phyloP scores from a whole-genome alignment of 2,329 filamentous ascomycete genomes.

The Aureobasidium namibiae region DNA sequence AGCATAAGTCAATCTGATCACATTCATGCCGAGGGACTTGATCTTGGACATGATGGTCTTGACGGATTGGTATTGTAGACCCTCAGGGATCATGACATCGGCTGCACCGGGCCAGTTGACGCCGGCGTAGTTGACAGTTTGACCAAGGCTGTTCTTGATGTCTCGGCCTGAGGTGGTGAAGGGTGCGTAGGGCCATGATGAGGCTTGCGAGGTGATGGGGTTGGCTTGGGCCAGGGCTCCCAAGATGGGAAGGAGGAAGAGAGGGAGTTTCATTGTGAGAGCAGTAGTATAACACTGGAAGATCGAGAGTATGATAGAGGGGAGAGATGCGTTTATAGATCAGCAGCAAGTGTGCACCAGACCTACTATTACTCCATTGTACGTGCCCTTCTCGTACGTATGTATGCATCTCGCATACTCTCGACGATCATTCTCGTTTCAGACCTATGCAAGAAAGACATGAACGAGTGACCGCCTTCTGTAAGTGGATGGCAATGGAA shows the following conservation, averaged over 20 bases:
- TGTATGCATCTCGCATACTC: background rate
- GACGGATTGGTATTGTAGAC: slow-evolving; percentile 54
- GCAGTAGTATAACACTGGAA: background rate
- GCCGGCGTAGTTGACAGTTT: slow-evolving; percentile 40
- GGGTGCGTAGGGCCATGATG: slow-evolving; percentile 20
- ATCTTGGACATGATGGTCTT: slow-evolving; percentile 47
- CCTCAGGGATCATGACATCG: slow-evolving; percentile 58
- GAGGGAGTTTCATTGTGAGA: background rate
- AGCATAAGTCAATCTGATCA: slow-evolving; percentile 54
- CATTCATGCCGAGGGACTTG: slow-evolving; percentile 54
- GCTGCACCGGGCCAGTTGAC: slow-evolving; percentile 55
- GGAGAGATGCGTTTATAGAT: background rate
- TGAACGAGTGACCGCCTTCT: background rate
- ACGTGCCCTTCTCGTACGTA: background rate
- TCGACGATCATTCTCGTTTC: background rate
- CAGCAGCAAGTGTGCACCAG: background rate
- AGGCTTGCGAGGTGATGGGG: background rate
- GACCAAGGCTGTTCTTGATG: slow-evolving; percentile 28
- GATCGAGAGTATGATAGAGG: background rate
- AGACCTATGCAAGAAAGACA: background rate
- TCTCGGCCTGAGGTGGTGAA: slow-evolving; percentile 22
- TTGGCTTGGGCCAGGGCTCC: background rate
- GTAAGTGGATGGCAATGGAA: background rate
- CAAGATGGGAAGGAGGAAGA: background rate
- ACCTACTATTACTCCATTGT: background rate